Base-by-base conservation (phyloP, 2,329 filamentous ascomycete species). In the Volutella citrinella region DNA sequence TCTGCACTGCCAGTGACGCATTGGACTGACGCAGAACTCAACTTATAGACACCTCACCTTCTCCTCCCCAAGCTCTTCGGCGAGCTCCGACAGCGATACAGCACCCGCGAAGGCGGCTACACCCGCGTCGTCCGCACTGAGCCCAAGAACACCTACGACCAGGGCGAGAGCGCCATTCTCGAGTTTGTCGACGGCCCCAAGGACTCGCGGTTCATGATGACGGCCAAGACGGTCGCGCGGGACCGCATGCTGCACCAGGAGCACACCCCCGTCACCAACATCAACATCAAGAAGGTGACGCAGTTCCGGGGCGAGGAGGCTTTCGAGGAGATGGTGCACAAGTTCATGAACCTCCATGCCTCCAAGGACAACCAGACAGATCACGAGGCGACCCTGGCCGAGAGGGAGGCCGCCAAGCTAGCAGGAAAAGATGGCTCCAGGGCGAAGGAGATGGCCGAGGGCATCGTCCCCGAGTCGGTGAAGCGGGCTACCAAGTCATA, bases 171-270 rank as follows among this genome's bases (percentile, higher is more conserved):
- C 20, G 91, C 93, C 15, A 90, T 98, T 45, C 81, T 98, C 29
- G 89, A 97, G 66, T 78, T 98, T 19, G 90, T 98, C 42, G 93
- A 98, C 64, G 90, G 91, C 21, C 88, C 89, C 20, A 85, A 83
- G 60, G 93, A 98, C 64, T 87, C 95, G 70, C 85, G 90, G 20
- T 96, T 96, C 66, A 87, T 88, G 54, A 82, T 97, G 77, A 95
- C 90, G 4, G 93, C 93, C 17, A 85, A 84, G 51, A 82, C 87
- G 0, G 73, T 97, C 7, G 87, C 87, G 26, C 74, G 80, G 16
- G 74, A 80, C 54, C 64, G 71, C 36, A 55, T 61, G 29, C 60
- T 79, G 11, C 73, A 79, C 23, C 70, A 76, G 32, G 59, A 68
- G 4, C 66, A 86, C 52, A 84, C 80, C 48, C 74, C 85, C 19